Evolutionary conservation across 2,329 filamentous ascomycete species (phyloP), one percentile per base, ranked within the genome.

Genomic region (Aspergillus texensis): DNA sequence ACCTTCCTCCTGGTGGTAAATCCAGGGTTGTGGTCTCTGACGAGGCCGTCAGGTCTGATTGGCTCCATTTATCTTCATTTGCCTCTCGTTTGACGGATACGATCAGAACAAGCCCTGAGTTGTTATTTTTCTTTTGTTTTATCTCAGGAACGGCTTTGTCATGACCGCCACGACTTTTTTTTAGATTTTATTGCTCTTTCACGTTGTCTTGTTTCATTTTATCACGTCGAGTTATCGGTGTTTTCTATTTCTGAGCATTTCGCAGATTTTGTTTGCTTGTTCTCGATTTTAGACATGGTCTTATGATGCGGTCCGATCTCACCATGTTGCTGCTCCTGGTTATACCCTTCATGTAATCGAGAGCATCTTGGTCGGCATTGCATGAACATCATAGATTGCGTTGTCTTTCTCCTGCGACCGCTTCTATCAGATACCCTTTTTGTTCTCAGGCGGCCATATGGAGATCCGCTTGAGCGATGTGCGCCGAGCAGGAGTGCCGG

Each of bases 1-100:
- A 59, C 81, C 82, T 68, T 83, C 81, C 58, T 83, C 81, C 61
- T 84, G 82, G 82, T 84, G 82, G 82, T 84, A 83, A 78, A 78
- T 73, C 65, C 67, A 59, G 62, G 58, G 70, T 75, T 72, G 73
- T 77, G 72, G 72, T 79, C 74, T 75, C 69, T 75, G 75, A 75
- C 74, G 76, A 78, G 76, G 76, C 76, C 71, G 71, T 74, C 68
- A 71, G 69, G 70, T 78, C 72, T 77, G 75, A 72, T 75, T 78
- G 72, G 71, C 73, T 77, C 71, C 68, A 70, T 70, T 69, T 62
- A 53, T 69, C 70, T 69, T 72, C 65, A 71, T 67, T 73, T 72
- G 65, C 70, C 71, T 73, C 64, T 73, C 73, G 59, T 72, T 68
- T 73, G 70, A 73, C 69, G 72, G 76, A 76, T 75, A 77, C 74